A percentile compares a stretch with the other conserved stretches of the same genome.
phyloP scores from a whole-genome alignment of 192 early-diverging fungal species.

The Mortierella antarctica region DNA sequence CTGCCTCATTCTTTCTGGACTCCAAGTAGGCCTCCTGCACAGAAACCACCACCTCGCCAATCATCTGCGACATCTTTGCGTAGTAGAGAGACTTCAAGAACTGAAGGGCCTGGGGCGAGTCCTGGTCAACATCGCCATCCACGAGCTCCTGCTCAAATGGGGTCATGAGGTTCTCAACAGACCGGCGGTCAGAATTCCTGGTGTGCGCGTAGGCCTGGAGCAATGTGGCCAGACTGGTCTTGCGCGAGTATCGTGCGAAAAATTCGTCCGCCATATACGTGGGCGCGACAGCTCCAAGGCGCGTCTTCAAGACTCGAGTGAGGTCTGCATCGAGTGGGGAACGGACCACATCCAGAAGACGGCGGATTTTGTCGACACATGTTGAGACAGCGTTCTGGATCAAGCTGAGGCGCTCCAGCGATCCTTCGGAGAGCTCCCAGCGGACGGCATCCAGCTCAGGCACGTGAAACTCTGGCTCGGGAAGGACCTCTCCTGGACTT shows the following conservation, averaged over 20 bases:
- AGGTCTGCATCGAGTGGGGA: constrained; percentile 12
- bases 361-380: constrained; percentile 45
- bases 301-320: background rate
- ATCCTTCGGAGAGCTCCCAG: constrained; percentile 28
- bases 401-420: constrained; percentile 5
- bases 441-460: constrained; percentile 20
- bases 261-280: constrained; percentile 23
- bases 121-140: background rate
- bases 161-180: constrained; percentile 36
- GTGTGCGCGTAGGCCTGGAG: constrained; percentile 52
- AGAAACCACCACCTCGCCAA: constrained; percentile 22
- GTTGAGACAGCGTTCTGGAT: constrained; percentile 30
- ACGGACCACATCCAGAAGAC: constrained; percentile 33
- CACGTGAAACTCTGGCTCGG: constrained; percentile 17
- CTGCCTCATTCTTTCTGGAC: constrained; percentile 17
- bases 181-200: constrained; percentile 50
- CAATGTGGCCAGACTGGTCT: constrained; percentile 49
- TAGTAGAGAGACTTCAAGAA: constrained; percentile 22
- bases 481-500: background rate
- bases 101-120: constrained; percentile 15
- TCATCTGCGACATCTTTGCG: constrained; percentile 27
- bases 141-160: constrained; percentile 26
- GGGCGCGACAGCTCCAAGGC: constrained; percentile 2
- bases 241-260: constrained; percentile 34
- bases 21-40: constrained; percentile 24